phyloP scores from a whole-genome alignment of 1,284 basidiomycete genomes.

The Chondrostereum purpureum region DNA sequence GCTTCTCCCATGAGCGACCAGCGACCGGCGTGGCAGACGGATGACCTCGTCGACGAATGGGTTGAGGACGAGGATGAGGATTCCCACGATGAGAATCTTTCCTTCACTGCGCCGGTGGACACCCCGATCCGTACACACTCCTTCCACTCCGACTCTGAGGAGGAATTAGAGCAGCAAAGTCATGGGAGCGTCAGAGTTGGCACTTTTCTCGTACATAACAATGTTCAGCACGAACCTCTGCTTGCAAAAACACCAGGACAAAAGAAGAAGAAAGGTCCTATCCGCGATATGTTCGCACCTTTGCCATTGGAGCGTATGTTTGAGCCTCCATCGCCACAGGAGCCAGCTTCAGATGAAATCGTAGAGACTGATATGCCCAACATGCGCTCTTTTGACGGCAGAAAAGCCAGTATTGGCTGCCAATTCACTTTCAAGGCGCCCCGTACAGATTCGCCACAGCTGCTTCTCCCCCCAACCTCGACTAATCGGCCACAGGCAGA shows the following conservation, averaged over 20 bases:
- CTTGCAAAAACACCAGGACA: slow-evolving; percentile 59
- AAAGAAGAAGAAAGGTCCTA: slow-evolving; percentile 45
- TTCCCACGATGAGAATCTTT: slow-evolving; percentile 38
- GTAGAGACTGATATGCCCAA: slow-evolving; percentile 33
- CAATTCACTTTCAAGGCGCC: slow-evolving; percentile 75
- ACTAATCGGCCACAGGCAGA: slow-evolving; percentile 30
- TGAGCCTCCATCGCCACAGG: slow-evolving; percentile 44
- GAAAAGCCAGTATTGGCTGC: slow-evolving; percentile 38
- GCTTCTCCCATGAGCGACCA: too few relatives aligned
- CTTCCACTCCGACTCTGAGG: slow-evolving; percentile 17
- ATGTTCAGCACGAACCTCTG: slow-evolving; percentile 47
- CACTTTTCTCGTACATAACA: slow-evolving; percentile 78
- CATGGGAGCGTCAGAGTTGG: slow-evolving; percentile 48
- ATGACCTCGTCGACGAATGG: slow-evolving; percentile 77
- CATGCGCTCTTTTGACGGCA: slow-evolving; percentile 33
- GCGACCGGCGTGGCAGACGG: slow-evolving; percentile 70
- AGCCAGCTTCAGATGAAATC: slow-evolving; percentile 24
- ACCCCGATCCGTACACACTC: slow-evolving; percentile 40
- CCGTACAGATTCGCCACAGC: slow-evolving; percentile 21
- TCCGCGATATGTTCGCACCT: slow-evolving; percentile 83
- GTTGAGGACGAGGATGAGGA: slow-evolving; percentile 40
- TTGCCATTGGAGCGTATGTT: slow-evolving; percentile 85
- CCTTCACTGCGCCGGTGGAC: slow-evolving; percentile 54
- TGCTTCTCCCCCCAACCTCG: slow-evolving; percentile 24
- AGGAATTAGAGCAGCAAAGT: slow-evolving; percentile 19